Conservation (phyloP, 495 filamentous ascomycete genomes). For the Lineolata rhizophorae region DNA sequence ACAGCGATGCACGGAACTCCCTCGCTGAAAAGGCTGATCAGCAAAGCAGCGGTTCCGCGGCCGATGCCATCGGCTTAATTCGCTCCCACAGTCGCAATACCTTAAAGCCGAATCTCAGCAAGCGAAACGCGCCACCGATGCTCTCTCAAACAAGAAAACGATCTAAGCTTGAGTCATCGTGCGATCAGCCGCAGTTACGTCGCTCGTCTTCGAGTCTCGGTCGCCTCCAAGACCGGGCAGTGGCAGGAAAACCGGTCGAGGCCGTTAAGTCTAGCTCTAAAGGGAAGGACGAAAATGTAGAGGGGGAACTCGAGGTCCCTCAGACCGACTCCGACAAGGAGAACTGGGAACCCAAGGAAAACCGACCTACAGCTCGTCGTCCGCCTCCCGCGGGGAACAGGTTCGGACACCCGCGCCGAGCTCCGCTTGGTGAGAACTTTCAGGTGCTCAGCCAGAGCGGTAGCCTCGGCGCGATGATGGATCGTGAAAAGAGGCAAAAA, state of each 20-base stretch:
- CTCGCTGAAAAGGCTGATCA: slow-evolving; percentile 50
- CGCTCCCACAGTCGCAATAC: slow-evolving; percentile 25
- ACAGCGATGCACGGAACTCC: slow-evolving; percentile 46
- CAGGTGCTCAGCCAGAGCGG: slow-evolving; percentile 4
- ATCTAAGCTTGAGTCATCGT: too few relatives aligned
- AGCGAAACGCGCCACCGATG: slow-evolving; percentile 34
- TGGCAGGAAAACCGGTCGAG: too few relatives aligned
- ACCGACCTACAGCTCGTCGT: too few relatives aligned
- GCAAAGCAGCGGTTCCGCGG: slow-evolving; percentile 47
- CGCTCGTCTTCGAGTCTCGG: too few relatives aligned
- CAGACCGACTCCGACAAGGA: slow-evolving; percentile 80
- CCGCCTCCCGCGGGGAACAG: too few relatives aligned
- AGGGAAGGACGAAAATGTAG: too few relatives aligned
- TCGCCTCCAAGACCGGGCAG: too few relatives aligned
- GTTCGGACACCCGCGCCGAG: background rate
- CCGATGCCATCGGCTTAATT: slow-evolving; percentile 47
- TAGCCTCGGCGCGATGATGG: slow-evolving; percentile 48
- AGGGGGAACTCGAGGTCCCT: too few relatives aligned
- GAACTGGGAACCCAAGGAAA: slow-evolving; percentile 52
- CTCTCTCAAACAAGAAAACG: too few relatives aligned
- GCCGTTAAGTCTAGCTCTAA: too few relatives aligned
- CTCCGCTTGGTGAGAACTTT: slow-evolving; percentile 3
- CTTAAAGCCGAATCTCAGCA: slow-evolving; percentile 28
- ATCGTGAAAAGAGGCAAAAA: slow-evolving; percentile 56
- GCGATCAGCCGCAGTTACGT: too few relatives aligned